Conservation (phyloP, 495 filamentous ascomycete species). For the Paragyromitra xinjiangensis region DNA sequence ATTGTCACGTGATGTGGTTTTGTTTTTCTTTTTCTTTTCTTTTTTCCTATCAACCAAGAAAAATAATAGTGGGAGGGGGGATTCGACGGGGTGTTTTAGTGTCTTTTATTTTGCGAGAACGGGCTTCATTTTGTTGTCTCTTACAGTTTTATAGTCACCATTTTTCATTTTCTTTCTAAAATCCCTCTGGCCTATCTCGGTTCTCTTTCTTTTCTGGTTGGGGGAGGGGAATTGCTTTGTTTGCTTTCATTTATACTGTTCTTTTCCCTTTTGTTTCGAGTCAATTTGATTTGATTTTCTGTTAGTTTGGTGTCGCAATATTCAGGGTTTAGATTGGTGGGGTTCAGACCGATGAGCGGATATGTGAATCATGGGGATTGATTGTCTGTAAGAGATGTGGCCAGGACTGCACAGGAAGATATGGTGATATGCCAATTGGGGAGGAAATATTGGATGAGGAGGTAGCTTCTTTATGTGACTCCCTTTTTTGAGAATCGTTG, state of each 20-base stretch:
- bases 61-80: slow-evolving; percentile 43
- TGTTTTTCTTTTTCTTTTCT: slow-evolving; percentile 32
- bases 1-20: slow-evolving; percentile 39
- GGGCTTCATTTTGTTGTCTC: slow-evolving; percentile 27
- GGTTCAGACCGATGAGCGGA: slow-evolving; percentile 36
- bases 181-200: slow-evolving; percentile 40
- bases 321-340: slow-evolving; percentile 47
- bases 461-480: slow-evolving; percentile 30
- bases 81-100: slow-evolving; percentile 37
- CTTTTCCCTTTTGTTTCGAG: slow-evolving; percentile 34
- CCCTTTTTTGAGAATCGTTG: slow-evolving; percentile 38
- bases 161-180: slow-evolving; percentile 35
- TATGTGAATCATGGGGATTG: slow-evolving; percentile 29
- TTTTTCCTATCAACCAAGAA: slow-evolving; percentile 31
- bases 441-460: background rate
- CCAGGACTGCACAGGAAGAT: slow-evolving; percentile 37
- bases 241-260: slow-evolving; percentile 25
- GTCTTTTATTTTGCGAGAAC: slow-evolving; percentile 21
- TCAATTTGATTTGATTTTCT: slow-evolving; percentile 44
- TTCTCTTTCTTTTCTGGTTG: slow-evolving; percentile 35
- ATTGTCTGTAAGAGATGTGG: slow-evolving; percentile 42
- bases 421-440: slow-evolving; percentile 34
- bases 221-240: slow-evolving; percentile 38
- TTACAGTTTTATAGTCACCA: slow-evolving; percentile 50
- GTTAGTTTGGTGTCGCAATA: slow-evolving; percentile 34